A percentile compares a stretch with the other conserved stretches of the same genome.
Conservation (phyloP, 2,329 filamentous ascomycete genomes). For the Ophiostoma populinum region DNA sequence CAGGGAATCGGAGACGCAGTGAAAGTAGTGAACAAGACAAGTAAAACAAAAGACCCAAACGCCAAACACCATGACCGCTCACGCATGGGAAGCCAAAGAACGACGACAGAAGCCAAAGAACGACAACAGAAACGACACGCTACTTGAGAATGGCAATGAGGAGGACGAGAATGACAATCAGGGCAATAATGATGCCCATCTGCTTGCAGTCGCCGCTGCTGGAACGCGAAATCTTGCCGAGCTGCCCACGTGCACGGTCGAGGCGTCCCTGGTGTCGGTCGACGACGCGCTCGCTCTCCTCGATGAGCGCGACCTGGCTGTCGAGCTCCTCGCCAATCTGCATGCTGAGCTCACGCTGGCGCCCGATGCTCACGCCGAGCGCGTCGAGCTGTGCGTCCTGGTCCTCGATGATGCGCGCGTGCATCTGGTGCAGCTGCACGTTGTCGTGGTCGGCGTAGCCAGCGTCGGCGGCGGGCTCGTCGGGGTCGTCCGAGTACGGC, state of each 20-base stretch:
- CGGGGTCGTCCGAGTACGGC: conserved; percentile 56
- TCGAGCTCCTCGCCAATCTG: conserved; percentile 95
- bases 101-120: not conserved
- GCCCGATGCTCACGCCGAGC: conserved; percentile 68
- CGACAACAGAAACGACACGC: not conserved
- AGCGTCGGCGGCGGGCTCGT: conserved; percentile 26
- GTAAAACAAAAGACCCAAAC: not conserved
- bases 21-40: not conserved
- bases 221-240: conserved; percentile 55
- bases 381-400: conserved; percentile 89
- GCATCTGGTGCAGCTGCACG: conserved; percentile 72
- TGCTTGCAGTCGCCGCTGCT: conserved; percentile 64
- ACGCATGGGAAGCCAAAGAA: not conserved
- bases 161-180: conserved; percentile 69
- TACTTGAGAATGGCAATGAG: conserved; percentile 70
- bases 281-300: conserved; percentile 70
- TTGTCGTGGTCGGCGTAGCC: conserved; percentile 42
- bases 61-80: too few species aligned
- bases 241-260: conserved; percentile 52
- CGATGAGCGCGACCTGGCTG: conserved; percentile 71
- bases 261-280: conserved; percentile 66
- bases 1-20: too few species aligned
- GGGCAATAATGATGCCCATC: conserved; percentile 60
- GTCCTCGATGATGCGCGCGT: conserved; percentile 62
- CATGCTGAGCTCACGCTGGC: conserved; percentile 84